phyloP scores from a whole-genome alignment of 2,329 filamentous ascomycete species.

The Penicillium fuscoglaucum region DNA sequence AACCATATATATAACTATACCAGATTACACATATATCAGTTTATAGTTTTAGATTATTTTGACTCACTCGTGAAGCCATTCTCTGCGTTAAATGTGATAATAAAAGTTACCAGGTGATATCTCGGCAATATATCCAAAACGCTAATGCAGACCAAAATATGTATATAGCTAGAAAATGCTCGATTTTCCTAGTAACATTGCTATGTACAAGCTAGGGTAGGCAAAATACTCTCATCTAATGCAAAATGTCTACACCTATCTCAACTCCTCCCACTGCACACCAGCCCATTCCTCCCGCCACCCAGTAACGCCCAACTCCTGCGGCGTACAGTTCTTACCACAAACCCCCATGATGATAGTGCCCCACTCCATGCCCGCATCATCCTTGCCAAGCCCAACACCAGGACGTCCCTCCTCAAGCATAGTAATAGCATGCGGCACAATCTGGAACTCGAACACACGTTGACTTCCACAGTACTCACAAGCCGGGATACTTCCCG shows the following conservation, averaged over 20 bases:
- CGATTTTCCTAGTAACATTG: neutral
- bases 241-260: constrained; percentile 13
- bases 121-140: neutral
- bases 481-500: constrained; percentile 68
- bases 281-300: constrained; percentile 97
- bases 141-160: neutral
- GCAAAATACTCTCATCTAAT: neutral
- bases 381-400: constrained; percentile 57
- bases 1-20: too few relatives aligned
- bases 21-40: too few relatives aligned
- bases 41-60: too few relatives aligned
- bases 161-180: neutral
- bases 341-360: constrained; percentile 88
- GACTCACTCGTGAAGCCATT: too few relatives aligned
- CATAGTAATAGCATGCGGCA: constrained; percentile 84
- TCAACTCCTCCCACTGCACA: constrained; percentile 89
- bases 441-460: constrained; percentile 89
- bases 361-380: constrained; percentile 95
- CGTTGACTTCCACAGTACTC: constrained; percentile 70
- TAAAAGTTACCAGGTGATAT: too few relatives aligned
- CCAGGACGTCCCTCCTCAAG: constrained; percentile 71
- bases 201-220: neutral
- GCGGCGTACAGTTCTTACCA: constrained; percentile 71
- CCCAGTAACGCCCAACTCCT: constrained; percentile 63
- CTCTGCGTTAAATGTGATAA: too few relatives aligned